Conservation (phyloP, 2,329 filamentous ascomycete species). For the Cordyceps farinosa region DNA sequence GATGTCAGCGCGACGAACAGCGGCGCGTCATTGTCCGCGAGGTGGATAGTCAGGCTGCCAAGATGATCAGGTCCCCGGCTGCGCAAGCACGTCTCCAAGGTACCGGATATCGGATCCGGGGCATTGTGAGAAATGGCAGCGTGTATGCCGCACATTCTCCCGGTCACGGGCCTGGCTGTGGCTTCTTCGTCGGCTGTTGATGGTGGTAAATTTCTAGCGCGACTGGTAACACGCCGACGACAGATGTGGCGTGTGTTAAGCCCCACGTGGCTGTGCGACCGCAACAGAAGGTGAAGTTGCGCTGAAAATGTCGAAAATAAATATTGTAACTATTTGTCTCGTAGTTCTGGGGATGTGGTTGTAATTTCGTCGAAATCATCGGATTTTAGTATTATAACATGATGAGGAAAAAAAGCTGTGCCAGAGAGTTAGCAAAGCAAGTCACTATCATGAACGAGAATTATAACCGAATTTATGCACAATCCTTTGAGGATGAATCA, state of each 20-base stretch:
- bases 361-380: too few relatives aligned
- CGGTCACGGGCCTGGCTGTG: background rate
- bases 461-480: too few relatives aligned
- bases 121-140: conserved; percentile 42
- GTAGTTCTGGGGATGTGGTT: too few relatives aligned
- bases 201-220: conserved; percentile 3
- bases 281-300: too few relatives aligned
- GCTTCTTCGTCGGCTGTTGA: background rate
- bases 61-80: conserved; percentile 60
- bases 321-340: too few relatives aligned
- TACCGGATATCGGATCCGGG: conserved; percentile 25
- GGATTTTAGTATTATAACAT: too few relatives aligned
- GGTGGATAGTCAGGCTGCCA: conserved; percentile 38
- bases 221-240: background rate
- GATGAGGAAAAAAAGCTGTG: too few relatives aligned
- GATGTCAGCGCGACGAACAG: conserved; percentile 65
- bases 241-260: background rate
- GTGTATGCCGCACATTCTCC: conserved; percentile 60
- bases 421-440: too few relatives aligned
- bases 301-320: too few relatives aligned
- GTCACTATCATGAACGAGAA: too few relatives aligned
- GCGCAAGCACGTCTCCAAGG: conserved; percentile 44
- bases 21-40: conserved; percentile 26
- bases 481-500: too few relatives aligned
- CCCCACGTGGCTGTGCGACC: conserved; percentile 2